phyloP scores from a whole-genome alignment of 2,329 filamentous ascomycete genomes.

The Ramularia endophylla region DNA sequence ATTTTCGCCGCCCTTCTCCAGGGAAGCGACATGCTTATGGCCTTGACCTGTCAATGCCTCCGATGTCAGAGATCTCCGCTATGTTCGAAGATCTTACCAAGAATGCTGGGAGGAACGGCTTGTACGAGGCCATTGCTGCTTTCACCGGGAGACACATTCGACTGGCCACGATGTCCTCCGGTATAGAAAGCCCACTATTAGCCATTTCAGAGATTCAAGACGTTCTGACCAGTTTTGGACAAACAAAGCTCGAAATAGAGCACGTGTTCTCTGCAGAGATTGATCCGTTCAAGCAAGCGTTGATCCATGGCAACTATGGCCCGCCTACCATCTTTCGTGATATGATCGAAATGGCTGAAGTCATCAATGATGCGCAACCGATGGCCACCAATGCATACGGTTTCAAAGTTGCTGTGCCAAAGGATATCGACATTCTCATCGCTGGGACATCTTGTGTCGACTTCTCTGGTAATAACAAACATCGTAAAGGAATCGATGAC shows the following conservation, averaged over 20 bases:
- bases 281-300: conserved; percentile 41
- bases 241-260: conserved; percentile 19
- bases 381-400: conserved; percentile 58
- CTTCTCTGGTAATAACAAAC: conserved; percentile 60
- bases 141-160: too few relatives aligned
- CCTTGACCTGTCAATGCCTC: too few relatives aligned
- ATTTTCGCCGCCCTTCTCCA: too few relatives aligned
- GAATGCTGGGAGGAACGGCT: too few relatives aligned
- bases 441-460: conserved; percentile 72
- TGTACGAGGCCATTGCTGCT: too few relatives aligned
- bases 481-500: conserved; percentile 45
- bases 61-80: too few relatives aligned
- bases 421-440: conserved; percentile 56
- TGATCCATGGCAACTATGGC: conserved; percentile 40
- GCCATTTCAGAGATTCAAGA: conserved; percentile 53
- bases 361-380: conserved; percentile 12
- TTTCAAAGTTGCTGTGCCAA: conserved; percentile 49
- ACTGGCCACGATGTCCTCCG: conserved; percentile 69
- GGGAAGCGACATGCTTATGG: too few relatives aligned
- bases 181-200: conserved; percentile 66
- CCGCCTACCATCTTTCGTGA: conserved; percentile 38
- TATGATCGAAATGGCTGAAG: conserved; percentile 33
- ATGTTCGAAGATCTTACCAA: too few relatives aligned
- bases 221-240: conserved; percentile 24
- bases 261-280: conserved; percentile 42